These are phyloP conservation scores for Bruguiera parviflora DNA, from an alignment of 345 rosid species.

Conservation along the genomic window DNA sequence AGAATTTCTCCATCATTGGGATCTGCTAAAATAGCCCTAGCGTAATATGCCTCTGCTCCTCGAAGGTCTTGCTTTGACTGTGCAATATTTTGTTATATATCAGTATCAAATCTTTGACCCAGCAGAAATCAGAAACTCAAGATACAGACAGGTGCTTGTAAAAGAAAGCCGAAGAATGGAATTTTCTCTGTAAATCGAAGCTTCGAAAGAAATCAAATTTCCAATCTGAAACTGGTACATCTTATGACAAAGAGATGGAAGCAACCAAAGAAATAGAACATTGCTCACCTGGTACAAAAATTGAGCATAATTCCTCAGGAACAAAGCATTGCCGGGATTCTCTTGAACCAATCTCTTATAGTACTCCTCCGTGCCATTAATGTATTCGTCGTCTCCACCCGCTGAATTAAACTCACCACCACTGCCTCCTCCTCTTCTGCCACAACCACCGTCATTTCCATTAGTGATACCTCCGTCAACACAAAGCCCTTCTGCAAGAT, in stretches of 20 bases:
- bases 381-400: conserved; percentile 34
- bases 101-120: background rate
- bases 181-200: too few relatives aligned
- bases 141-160: too few relatives aligned
- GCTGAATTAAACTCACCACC: conserved; percentile 23
- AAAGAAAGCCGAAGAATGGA: too few relatives aligned
- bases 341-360: conserved; percentile 54
- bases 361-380: conserved; percentile 39
- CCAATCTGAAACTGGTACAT: too few relatives aligned
- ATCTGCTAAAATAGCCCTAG: conserved; percentile 46
- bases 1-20: conserved; percentile 48
- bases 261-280: background rate
- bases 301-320: conserved; percentile 57
- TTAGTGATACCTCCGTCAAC: conserved; percentile 18
- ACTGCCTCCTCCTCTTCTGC: conserved; percentile 20
- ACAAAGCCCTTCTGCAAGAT: conserved; percentile 44
- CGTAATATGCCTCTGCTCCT: conserved; percentile 45
- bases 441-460: conserved; percentile 17
- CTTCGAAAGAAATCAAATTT: too few relatives aligned
- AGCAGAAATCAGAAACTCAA: too few relatives aligned
- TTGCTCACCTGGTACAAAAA: conserved; percentile 46
- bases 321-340: conserved; percentile 53
- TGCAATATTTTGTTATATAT: background rate
- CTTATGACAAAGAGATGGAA: background rate
- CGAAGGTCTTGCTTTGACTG: conserved; percentile 41